Percentiles rank a stretch among this genome's conserved stretches.
phyloP scores from a whole-genome alignment of 2,329 filamentous ascomycete genomes.

The Penicillium griseofulvum region DNA sequence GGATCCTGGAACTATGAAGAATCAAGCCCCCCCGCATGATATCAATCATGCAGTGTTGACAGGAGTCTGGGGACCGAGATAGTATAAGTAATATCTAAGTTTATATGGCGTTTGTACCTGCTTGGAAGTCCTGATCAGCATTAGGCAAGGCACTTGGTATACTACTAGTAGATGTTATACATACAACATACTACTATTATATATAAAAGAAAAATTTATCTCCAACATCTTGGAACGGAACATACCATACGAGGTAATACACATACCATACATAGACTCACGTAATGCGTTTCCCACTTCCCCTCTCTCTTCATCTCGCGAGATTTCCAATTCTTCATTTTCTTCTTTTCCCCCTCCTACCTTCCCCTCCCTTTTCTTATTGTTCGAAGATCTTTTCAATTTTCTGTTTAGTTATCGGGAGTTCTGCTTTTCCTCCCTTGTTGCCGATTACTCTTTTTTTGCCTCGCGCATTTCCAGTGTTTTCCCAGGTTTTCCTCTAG shows the following conservation, averaged over 20 bases:
- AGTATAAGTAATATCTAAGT: neutral
- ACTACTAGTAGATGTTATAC: neutral
- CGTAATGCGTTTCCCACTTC: conserved; percentile 15
- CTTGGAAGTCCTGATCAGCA: neutral
- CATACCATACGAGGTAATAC: conserved; percentile 9
- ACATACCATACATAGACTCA: conserved; percentile 5
- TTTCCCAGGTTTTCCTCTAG: conserved; percentile 20
- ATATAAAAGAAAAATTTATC: too few relatives aligned
- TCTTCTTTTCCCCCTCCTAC: conserved; percentile 19
- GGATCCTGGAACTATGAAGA: conserved; percentile 14
- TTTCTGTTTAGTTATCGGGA: conserved; percentile 26
- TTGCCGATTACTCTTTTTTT: conserved; percentile 18
- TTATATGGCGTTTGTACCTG: neutral
- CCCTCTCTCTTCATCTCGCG: conserved; percentile 18
- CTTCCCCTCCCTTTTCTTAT: conserved; percentile 25
- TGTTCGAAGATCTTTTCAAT: conserved; percentile 26
- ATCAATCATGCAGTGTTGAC: conserved; percentile 12
- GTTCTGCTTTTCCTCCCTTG: conserved; percentile 24
- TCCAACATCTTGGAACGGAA: neutral
- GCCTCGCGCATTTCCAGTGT: conserved; percentile 21
- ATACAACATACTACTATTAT: too few relatives aligned
- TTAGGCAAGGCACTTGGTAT: neutral
- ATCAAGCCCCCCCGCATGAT: conserved; percentile 13
- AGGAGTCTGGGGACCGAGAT: conserved; percentile 8
- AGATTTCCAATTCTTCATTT: conserved; percentile 27